A percentile compares a stretch with the other conserved stretches of the same genome.
These are phyloP conservation scores for Takakia lepidozioides DNA, from an alignment of 225 moss, liverwort and hornwort species.

Conservation along the genomic window DNA sequence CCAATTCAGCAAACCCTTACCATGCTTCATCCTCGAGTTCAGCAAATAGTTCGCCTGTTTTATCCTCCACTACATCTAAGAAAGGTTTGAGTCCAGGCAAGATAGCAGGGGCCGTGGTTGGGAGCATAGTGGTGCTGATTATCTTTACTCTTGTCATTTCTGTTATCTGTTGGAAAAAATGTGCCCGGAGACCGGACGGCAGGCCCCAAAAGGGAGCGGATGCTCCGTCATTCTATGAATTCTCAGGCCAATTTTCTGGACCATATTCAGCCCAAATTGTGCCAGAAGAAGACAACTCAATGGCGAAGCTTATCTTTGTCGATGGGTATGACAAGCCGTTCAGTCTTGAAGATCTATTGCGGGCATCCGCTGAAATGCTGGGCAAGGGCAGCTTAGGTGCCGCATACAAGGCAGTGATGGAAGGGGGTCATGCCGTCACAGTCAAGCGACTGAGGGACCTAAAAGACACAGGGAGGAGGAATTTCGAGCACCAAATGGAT, in stretches of 20 bases:
- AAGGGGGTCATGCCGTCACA: conserved; percentile 42
- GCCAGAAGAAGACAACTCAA: conserved; percentile 23
- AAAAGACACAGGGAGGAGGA: conserved; percentile 45
- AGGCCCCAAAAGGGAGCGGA: conserved; percentile 28
- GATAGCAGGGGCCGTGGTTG: conserved; percentile 52
- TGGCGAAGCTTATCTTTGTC: conserved; percentile 54
- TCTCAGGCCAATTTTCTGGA: no score
- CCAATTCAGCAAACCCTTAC: no score
- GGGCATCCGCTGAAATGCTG: conserved; percentile 75
- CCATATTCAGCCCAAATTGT: no score
- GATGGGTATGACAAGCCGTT: conserved; percentile 27
- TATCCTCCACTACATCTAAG: no score
- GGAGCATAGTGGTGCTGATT: conserved; percentile 43
- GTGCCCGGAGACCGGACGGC: conserved; percentile 16
- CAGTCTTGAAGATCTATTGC: conserved; percentile 51
- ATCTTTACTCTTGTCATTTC: conserved; percentile 40
- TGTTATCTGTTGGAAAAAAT: conserved; percentile 49
- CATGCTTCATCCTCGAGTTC: no score
- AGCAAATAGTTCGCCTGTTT: no score
- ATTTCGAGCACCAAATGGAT: conserved; percentile 67
- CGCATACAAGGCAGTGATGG: conserved; percentile 68
- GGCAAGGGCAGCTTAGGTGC: conserved; percentile 71
- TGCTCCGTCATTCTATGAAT: no score
- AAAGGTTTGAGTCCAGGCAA: conserved; percentile 29
- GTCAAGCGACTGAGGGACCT: conserved; percentile 73